Percentiles rank a stretch among this genome's conserved stretches.
These are phyloP conservation scores for Anacardium occidentale DNA, from an alignment of 345 rosid species.

Conservation along the genomic window DNA sequence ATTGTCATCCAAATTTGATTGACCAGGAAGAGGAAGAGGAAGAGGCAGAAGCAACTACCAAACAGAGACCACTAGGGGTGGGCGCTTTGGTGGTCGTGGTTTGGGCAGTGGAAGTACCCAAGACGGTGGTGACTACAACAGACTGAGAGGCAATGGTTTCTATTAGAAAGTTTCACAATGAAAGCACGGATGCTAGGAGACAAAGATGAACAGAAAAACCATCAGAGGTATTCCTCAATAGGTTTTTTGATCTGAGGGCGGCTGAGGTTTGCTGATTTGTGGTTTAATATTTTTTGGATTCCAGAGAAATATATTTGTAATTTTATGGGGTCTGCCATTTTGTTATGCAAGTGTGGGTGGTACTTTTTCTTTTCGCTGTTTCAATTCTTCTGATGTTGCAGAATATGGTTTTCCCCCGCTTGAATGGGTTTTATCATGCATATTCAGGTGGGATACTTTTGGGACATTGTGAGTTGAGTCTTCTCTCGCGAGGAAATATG, in stretches of 20 bases:
- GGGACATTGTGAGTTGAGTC: constrained; percentile 11
- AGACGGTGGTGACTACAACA: constrained; percentile 63
- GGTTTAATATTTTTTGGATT: constrained; percentile 20
- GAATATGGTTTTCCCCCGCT: constrained; percentile 23
- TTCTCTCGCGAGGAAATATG: neutral
- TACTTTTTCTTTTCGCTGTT: neutral
- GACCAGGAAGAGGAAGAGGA: constrained; percentile 73
- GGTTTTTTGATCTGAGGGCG: constrained; percentile 22
- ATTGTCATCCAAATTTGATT: constrained; percentile 3
- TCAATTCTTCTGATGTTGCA: constrained; percentile 3
- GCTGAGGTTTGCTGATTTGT: constrained; percentile 23
- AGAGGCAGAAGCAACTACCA: constrained; percentile 74
- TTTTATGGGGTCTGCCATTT: constrained; percentile 24
- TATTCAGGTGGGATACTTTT: constrained; percentile 39
- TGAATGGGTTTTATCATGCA: constrained; percentile 45
- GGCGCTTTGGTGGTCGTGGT: constrained; percentile 54
- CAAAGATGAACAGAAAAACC: constrained; percentile 2
- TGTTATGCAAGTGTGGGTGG: constrained; percentile 21
- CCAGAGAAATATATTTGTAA: constrained; percentile 25
- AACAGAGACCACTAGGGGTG: constrained; percentile 59
- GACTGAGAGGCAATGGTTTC: constrained; percentile 68
- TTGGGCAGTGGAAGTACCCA: constrained; percentile 62
- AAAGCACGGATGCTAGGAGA: neutral
- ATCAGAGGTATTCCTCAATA: constrained; percentile 12
- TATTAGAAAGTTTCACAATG: constrained; percentile 56